These are phyloP conservation scores for Stellera chamaejasme DNA, from an alignment of 345 rosid genomes.

Conservation along the genomic window DNA sequence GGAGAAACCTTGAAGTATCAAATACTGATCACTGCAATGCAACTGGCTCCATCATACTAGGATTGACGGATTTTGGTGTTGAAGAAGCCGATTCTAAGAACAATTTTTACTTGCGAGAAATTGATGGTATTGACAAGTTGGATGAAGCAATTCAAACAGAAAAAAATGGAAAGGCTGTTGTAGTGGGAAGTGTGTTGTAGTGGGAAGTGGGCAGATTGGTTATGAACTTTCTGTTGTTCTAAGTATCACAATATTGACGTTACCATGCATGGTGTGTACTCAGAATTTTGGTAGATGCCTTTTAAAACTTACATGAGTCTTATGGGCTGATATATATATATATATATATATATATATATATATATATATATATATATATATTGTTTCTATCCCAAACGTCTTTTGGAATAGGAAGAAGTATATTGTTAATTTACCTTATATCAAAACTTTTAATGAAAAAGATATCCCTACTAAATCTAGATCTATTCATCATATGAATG, in stretches of 20 bases:
- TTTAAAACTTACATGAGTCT: too few species aligned
- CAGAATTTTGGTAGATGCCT: conserved; percentile 99
- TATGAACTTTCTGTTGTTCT: conserved; percentile 85
- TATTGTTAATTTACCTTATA: too few species aligned
- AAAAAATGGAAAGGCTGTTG: conserved; percentile 82
- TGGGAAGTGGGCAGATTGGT: conserved; percentile 98
- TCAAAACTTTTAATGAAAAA: too few species aligned
- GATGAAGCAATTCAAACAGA: conserved; percentile 71
- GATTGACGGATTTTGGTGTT: conserved; percentile 81
- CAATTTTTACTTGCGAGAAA: conserved; percentile 79
- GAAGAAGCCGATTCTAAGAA: conserved; percentile 91
- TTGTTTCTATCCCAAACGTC: too few species aligned
- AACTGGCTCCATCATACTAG: conserved; percentile 81
- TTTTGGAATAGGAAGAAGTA: too few species aligned
- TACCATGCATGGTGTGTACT: conserved; percentile 92
- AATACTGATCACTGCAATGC: conserved; percentile 79
- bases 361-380: too few species aligned
- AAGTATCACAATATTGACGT: conserved; percentile 68
- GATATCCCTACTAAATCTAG: too few species aligned
- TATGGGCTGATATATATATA: too few species aligned
- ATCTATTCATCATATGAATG: too few species aligned
- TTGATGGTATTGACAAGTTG: conserved; percentile 76
- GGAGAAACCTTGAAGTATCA: conserved; percentile 69
- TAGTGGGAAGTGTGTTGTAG: conserved; percentile 34
- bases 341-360: too few species aligned